phyloP scores from a whole-genome alignment of 345 rosid genomes.

The Crucihimalaya himalaica region DNA sequence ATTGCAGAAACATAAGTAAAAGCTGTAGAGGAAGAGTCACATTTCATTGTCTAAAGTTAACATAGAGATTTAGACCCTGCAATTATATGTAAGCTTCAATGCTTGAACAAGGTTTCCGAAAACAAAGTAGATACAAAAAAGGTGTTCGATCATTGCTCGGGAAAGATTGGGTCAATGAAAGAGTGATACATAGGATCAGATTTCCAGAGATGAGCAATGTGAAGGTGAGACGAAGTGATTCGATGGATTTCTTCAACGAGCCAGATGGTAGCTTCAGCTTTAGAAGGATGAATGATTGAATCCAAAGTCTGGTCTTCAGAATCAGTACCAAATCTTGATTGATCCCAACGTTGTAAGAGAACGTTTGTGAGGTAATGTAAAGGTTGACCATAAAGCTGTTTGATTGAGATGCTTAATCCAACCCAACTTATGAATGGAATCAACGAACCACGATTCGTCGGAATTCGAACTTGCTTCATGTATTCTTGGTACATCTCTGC shows the following conservation, averaged over 20 bases:
- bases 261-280: slow-evolving; percentile 92
- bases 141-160: slow-evolving; percentile 5
- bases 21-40: slow-evolving; percentile 8
- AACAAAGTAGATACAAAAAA: slow-evolving; percentile 22
- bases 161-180: slow-evolving; percentile 61
- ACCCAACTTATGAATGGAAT: slow-evolving; percentile 80
- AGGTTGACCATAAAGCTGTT: slow-evolving; percentile 75
- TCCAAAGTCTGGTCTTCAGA: slow-evolving; percentile 60
- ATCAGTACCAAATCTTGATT: slow-evolving; percentile 53
- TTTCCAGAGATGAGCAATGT: slow-evolving; percentile 66
- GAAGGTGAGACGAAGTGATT: slow-evolving; percentile 56
- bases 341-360: slow-evolving; percentile 73
- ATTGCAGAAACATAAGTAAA: not conserved
- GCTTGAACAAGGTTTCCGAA: slow-evolving; percentile 1
- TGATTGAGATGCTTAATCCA: slow-evolving; percentile 74
- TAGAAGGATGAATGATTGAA: slow-evolving; percentile 64
- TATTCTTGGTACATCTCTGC: slow-evolving; percentile 85
- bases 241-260: slow-evolving; percentile 83
- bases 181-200: slow-evolving; percentile 61
- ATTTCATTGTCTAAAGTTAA: slow-evolving; percentile 17
- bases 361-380: slow-evolving; percentile 84
- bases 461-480: slow-evolving; percentile 71
- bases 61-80: not conserved
- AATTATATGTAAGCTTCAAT: not conserved
- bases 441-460: slow-evolving; percentile 63